Percentiles rank a stretch among this genome's conserved stretches.
phyloP scores from a whole-genome alignment of 805 yeast species.

The Phaffomyces antillensis region DNA sequence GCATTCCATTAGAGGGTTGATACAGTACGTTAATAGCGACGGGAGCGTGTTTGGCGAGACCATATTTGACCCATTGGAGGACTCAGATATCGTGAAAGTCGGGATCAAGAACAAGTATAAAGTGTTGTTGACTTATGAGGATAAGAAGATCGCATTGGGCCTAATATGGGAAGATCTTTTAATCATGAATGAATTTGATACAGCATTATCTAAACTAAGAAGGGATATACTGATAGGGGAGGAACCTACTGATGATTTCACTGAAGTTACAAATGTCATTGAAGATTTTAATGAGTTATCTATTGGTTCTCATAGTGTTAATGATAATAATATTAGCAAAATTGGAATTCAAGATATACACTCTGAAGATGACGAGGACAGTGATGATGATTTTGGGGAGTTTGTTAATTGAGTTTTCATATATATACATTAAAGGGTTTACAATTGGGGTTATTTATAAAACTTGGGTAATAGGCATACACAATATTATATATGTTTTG shows the following conservation, averaged over 20 bases:
- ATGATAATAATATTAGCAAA: neutral
- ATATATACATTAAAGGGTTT: neutral
- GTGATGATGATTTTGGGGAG: slow-evolving; percentile 23
- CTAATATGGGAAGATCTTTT: slow-evolving; percentile 18
- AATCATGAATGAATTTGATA: neutral
- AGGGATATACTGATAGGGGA: neutral
- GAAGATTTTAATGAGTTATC: neutral
- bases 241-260: neutral
- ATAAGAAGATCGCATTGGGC: slow-evolving; percentile 33
- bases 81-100: neutral
- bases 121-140: slow-evolving; percentile 26
- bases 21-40: slow-evolving; percentile 14
- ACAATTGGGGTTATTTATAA: neutral
- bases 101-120: slow-evolving; percentile 25
- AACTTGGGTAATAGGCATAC: too few relatives aligned
- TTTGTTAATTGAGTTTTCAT: slow-evolving; percentile 12
- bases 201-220: neutral
- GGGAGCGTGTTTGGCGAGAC: slow-evolving; percentile 29
- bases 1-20: slow-evolving; percentile 4
- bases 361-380: slow-evolving; percentile 1
- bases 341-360: neutral
- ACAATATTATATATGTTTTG: neutral
- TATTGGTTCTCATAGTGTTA: too few relatives aligned
- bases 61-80: slow-evolving; percentile 19
- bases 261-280: neutral